phyloP scores from a whole-genome alignment of 1,139 yeast species.

The Nematodospora anomalae region DNA sequence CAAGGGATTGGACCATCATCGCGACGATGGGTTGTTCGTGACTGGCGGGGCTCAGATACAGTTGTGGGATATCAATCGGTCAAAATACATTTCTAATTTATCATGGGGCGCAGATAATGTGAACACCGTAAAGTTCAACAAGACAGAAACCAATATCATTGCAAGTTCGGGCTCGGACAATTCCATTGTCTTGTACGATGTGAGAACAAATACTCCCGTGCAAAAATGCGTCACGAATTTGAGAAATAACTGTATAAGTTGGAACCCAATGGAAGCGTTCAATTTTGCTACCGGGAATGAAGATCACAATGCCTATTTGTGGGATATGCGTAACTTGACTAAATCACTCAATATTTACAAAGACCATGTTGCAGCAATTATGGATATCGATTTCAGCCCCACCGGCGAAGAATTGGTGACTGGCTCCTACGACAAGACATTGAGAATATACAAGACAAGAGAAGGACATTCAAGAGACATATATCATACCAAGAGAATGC shows the following conservation, averaged over 20 bases:
- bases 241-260: conserved; percentile 82
- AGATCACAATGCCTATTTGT: conserved; percentile 90
- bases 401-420: conserved; percentile 96
- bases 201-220: conserved; percentile 88
- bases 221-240: conserved; percentile 84
- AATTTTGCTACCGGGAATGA: conserved; percentile 90
- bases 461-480: conserved; percentile 94
- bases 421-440: conserved; percentile 92
- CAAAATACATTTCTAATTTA: conserved; percentile 71
- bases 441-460: conserved; percentile 70
- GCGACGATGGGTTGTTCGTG: conserved; percentile 69
- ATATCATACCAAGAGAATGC: conserved; percentile 98
- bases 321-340: conserved; percentile 92
- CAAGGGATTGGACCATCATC: conserved; percentile 84
- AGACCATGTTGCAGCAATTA: conserved; percentile 95
- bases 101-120: conserved; percentile 98
- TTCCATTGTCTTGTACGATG: conserved; percentile 84
- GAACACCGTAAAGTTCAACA: conserved; percentile 79
- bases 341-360: conserved; percentile 81
- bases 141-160: conserved; percentile 82
- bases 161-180: conserved; percentile 95
- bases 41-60: conserved; percentile 92
- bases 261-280: conserved; percentile 99
- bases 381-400: conserved; percentile 93
- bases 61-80: conserved; percentile 84